A percentile compares a stretch with the other conserved stretches of the same genome.
Conservation (phyloP, 805 yeast genomes). For the Wickerhamiella brachini region DNA sequence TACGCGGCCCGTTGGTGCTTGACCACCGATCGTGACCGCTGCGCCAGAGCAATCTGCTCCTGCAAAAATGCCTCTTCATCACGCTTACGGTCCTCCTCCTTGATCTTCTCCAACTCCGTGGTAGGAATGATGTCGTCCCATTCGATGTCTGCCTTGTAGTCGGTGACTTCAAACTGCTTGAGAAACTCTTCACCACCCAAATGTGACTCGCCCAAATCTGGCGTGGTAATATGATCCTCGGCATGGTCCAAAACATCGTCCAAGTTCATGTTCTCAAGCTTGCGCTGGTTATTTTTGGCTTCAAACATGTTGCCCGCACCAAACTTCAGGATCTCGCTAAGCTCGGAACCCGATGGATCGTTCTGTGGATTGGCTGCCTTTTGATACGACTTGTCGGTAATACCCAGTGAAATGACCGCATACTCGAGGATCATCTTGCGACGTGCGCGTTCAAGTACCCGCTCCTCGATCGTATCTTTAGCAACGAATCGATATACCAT, state of each 20-base stretch:
- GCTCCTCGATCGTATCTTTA: conserved; percentile 96
- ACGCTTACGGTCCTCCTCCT: conserved; percentile 79
- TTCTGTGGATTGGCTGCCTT: conserved; percentile 61
- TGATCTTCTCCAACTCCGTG: conserved; percentile 74
- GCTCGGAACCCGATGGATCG: conserved; percentile 75
- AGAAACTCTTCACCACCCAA: conserved; percentile 96
- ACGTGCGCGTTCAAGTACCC: conserved; percentile 90
- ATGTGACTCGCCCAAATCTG: conserved; percentile 94
- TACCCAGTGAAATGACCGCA: conserved; percentile 92
- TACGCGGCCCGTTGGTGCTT: conserved; percentile 64
- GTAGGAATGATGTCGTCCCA: conserved; percentile 99
- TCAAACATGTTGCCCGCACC: conserved; percentile 99
- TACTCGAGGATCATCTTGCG: conserved; percentile 97
- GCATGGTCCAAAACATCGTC: conserved; percentile 96
- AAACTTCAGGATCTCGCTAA: conserved; percentile 85
- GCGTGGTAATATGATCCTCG: conserved; percentile 92
- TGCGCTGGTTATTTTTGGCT: conserved; percentile 88
- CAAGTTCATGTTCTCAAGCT: conserved; percentile 83
- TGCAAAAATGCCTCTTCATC: conserved; percentile 76
- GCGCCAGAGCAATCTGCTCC: conserved; percentile 79
- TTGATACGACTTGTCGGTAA: conserved; percentile 57
- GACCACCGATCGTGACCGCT: conserved; percentile 65
- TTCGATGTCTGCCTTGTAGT: conserved; percentile 92
- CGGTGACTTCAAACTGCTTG: conserved; percentile 95
- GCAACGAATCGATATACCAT: conserved; percentile 96